Base-by-base conservation (phyloP, 2,329 filamentous ascomycete species). In the Botryotinia convoluta region DNA sequence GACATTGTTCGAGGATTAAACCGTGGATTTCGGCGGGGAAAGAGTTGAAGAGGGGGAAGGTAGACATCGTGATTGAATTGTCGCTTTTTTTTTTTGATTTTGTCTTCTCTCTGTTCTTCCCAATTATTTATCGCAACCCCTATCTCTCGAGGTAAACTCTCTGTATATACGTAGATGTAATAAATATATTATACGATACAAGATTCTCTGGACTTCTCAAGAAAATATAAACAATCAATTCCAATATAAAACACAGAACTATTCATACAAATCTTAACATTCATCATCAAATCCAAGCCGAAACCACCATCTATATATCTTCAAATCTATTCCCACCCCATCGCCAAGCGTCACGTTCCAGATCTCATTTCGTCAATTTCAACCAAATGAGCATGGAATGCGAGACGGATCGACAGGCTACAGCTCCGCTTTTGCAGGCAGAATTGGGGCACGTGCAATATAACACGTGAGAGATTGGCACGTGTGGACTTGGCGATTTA, bases 21-120 rank as follows among this genome's bases (percentile, higher is more conserved):
- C 69, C 45, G 22, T 79, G 78, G 9, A 80, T 79, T 42, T 80
- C 78, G 9, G 73, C 54, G 32, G 78, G 79, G 42, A 79, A 78
- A 5, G 74, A 64, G 39, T 64, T 45, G n/a, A 64, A 64, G 39
- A 64, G n/a, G 18, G 61, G 4, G 4, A 32, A 64, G 18, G 39
- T 64, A n/a, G 29, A 64, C 61, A 64, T 64, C 0, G 9, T 45
- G 39, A 32, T 9, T 32, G 4, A 2, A n/a, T n/a, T 3, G n/a
- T 32, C 16, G 18, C 10, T 14, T 63, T 20, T 5, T 63, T 20
- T 5, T 14, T 32, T 45, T 64, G n/a, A 1, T 44, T 62, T 42
- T 20, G 20, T 16, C 16, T 60, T 6, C 4, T 37, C 4, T n/a
- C 2, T 61, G 0, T 16, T 26, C 32, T 22, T 26, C 37, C 18